Evolutionary conservation across 2,329 filamentous ascomycete species (phyloP).

Genomic region (Epichloe festucae): DNA sequence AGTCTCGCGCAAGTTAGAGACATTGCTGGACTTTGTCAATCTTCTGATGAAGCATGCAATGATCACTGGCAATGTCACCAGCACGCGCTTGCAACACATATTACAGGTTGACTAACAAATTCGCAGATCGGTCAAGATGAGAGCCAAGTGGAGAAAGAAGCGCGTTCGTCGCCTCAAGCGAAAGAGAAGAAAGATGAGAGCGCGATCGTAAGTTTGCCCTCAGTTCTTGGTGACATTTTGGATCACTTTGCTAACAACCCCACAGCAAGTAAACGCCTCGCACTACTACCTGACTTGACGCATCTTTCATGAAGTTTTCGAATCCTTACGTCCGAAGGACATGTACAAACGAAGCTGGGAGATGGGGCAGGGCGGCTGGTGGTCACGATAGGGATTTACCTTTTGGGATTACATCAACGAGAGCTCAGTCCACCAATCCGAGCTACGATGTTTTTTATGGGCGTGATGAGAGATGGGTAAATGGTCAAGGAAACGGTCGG

Average conservation of each 20-base stretch:
- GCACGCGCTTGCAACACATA: neutral
- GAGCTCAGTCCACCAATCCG: slow-evolving; percentile 5
- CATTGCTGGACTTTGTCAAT: neutral
- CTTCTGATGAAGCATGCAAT: neutral
- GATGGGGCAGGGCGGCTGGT: slow-evolving; percentile 5
- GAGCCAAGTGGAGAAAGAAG: slow-evolving; percentile 99
- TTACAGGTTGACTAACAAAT: neutral
- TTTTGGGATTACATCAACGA: slow-evolving; percentile 7
- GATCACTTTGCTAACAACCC: slow-evolving; percentile 19
- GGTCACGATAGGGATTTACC: slow-evolving; percentile 10
- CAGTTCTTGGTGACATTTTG: neutral
- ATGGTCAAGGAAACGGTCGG: slow-evolving; percentile 20
- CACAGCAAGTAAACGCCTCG: slow-evolving; percentile 55
- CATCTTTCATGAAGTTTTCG: slow-evolving; percentile 29
- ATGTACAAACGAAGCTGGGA: slow-evolving; percentile 12
- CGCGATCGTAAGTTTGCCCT: slow-evolving; percentile 66
- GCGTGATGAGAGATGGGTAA: slow-evolving; percentile 20
- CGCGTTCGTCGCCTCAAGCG: slow-evolving; percentile 96
- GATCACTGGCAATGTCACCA: neutral
- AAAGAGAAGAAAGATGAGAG: slow-evolving; percentile 99
- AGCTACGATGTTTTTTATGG: slow-evolving; percentile 11
- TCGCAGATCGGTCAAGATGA: slow-evolving; percentile 43
- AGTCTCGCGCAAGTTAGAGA: neutral
- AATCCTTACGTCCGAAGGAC: slow-evolving; percentile 19
- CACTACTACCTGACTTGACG: slow-evolving; percentile 42